Evolutionary conservation across 257 asterid species (phyloP), one percentile per base, ranked within the genome.

Genomic region (Fraxinus cuspidata): DNA sequence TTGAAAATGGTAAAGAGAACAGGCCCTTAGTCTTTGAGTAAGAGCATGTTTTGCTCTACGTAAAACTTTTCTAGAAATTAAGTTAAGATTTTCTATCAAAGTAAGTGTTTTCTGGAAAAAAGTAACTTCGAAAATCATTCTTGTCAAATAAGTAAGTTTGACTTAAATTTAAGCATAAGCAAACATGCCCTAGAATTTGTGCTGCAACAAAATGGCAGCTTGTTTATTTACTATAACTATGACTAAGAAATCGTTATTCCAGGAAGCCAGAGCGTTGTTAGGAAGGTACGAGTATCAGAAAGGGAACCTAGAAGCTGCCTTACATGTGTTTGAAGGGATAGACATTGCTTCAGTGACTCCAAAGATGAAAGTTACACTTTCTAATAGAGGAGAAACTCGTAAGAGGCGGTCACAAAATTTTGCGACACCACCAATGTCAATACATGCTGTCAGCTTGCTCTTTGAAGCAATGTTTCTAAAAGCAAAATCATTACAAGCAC

Each of bases 181-280:
- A 10, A 42, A 42, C 18, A 11, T 42, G 4, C 51, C 51, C 0
- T 12, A 42, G 47, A 10, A 40, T 40, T 40, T 40, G 47, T 40
- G 47, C 47, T 40, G 47, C 47, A 11, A 2, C 15, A 2, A 40
- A 47, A 35, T 76, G 32, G 58, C 35, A 34, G 29, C 7, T 66
- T 42, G 18, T 70, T 49, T 60, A 9, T 31, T 74, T 16, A 23
- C 38, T 35, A 70, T 67, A 32, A 47, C 56, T 58, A 37, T 66
- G 68, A 74, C 74, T 51, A 74, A 60, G 29, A 21, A 68, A 31
- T 76, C 49, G 2, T 73, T 72, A 70, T 76, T 83, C 49, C 91
- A 95, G 99, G 99, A 95, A 89, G 99, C 98, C 27, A 93, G 99
- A 79, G 99, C 99, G 7, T 76, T 95, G 81, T 83, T 95, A 79